These are phyloP conservation scores for Colletotrichum salicis DNA, from an alignment of 2,329 filamentous ascomycete genomes.

Conservation along the genomic window DNA sequence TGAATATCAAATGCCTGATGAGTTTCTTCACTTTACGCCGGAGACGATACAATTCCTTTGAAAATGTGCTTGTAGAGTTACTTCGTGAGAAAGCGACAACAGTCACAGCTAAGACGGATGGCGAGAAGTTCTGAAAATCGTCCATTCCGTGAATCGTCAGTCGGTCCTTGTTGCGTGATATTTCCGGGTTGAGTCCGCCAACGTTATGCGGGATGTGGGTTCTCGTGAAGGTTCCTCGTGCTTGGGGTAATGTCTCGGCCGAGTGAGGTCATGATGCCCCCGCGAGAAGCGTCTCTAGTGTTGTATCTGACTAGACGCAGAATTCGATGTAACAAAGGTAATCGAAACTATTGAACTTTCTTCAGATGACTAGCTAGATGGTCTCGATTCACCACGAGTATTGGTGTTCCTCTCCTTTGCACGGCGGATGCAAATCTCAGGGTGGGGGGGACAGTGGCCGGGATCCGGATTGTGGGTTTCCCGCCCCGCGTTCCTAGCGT, in stretches of 20 bases:
- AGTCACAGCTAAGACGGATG: neutral
- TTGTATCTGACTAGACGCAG: neutral
- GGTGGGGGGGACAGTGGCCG: neutral
- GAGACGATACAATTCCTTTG: neutral
- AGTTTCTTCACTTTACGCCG: neutral
- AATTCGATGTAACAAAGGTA: neutral
- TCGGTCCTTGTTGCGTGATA: neutral
- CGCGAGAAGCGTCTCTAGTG: neutral
- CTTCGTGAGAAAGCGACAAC: neutral
- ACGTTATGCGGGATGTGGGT: neutral
- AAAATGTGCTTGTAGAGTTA: neutral
- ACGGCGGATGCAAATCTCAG: neutral
- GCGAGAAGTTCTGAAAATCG: neutral
- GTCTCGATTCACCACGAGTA: neutral
- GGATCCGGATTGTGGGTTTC: neutral
- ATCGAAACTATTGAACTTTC: neutral
- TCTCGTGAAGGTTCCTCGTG: neutral
- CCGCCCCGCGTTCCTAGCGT: neutral
- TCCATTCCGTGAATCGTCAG: neutral
- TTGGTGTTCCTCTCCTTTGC: neutral
- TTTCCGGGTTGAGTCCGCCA: neutral
- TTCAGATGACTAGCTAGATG: neutral
- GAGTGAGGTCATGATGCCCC: too few relatives aligned
- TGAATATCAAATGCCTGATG: slow-evolving; percentile 11
- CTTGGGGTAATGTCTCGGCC: neutral